Evolutionary conservation across 2,329 filamentous ascomycete species (phyloP), one percentile per base, ranked within the genome.

Genomic region (Colletotrichum sp.): DNA sequence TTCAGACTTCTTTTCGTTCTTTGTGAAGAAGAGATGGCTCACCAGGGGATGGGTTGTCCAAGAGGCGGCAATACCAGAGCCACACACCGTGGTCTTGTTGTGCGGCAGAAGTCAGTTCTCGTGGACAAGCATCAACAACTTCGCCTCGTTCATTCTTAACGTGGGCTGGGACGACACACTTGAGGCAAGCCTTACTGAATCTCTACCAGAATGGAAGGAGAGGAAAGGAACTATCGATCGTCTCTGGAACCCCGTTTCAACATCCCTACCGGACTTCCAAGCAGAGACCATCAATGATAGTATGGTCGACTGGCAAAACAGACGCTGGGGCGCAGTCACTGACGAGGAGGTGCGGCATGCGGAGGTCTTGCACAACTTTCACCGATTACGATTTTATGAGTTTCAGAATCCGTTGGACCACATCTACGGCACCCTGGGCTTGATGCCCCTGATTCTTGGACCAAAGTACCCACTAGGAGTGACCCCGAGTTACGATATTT

Each of bases 1-100:
- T 8, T 1, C 21, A 0, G 55, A 68, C 21, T 60, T 78, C 36
- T 77, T 78, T 16, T 36, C 57, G 3, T 78, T 79, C 34, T 80
- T 79, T 49, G 70, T 71, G 12, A 24, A 55, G 28, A 74, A 78
- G 30, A 32, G 73, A 16, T 80, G 78, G 71, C 78, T 77, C 8
- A 78, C 77, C 12, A 77, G 79, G n/a, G 78, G 77, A 5, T 79
- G 79, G 79, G 78, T 78, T 18, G 77, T 80, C 10, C 78, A 79
- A 28, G 79, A 80, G 32, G 75, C 77, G n/a, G 77, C 76, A 24
- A 57, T 79, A 6, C 78, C 77, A 5, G 55, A 63, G 52, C 76
- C 60, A 30, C 77, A 26, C 2, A n/a, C 32, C 10, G 71, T 74
- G 2, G n/a, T 74, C 4, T 12, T 74, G 16, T 34, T 44, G 12